Conservation (phyloP, 2,329 filamentous ascomycete genomes). For the Talaromyces rugulosus region DNA sequence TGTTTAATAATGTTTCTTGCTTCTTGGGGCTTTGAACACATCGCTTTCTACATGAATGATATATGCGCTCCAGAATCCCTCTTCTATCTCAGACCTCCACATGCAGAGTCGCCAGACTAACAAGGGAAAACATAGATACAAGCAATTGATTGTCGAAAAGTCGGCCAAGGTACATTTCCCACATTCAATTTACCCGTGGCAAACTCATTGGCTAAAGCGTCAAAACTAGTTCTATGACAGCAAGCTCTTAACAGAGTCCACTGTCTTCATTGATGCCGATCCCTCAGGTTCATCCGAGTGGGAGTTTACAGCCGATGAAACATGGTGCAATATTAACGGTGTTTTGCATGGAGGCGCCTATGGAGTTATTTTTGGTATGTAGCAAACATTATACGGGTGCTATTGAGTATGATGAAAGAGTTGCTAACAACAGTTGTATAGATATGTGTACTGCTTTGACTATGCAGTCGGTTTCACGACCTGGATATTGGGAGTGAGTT, state of each 20-base stretch:
- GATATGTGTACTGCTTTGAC: constrained; percentile 53
- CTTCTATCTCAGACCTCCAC: neutral
- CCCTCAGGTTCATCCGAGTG: constrained; percentile 19
- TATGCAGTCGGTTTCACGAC: constrained; percentile 45
- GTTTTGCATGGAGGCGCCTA: constrained; percentile 52
- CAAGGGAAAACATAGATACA: constrained; percentile 1
- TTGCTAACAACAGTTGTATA: constrained; percentile 7
- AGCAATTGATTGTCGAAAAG: constrained; percentile 7
- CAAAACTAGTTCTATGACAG: constrained; percentile 20
- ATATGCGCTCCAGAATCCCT: neutral
- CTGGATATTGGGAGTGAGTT: constrained; percentile 47
- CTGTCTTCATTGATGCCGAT: constrained; percentile 21
- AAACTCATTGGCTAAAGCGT: neutral
- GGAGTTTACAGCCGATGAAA: constrained; percentile 20
- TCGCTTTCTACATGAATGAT: neutral
- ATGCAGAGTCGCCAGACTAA: neutral
- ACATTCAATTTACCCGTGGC: neutral
- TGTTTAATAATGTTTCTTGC: neutral
- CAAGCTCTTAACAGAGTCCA: constrained; percentile 18
- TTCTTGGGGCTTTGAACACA: neutral
- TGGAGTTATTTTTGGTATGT: constrained; percentile 65
- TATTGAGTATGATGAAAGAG: neutral
- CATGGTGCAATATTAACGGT: constrained; percentile 23
- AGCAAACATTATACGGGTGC: neutral
- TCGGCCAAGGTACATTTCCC: constrained; percentile 3